Evolutionary conservation across 1,139 yeast genomes (phyloP), one percentile per base, ranked within the genome.

Genomic region (Suhomyces bolitotheri): DNA sequence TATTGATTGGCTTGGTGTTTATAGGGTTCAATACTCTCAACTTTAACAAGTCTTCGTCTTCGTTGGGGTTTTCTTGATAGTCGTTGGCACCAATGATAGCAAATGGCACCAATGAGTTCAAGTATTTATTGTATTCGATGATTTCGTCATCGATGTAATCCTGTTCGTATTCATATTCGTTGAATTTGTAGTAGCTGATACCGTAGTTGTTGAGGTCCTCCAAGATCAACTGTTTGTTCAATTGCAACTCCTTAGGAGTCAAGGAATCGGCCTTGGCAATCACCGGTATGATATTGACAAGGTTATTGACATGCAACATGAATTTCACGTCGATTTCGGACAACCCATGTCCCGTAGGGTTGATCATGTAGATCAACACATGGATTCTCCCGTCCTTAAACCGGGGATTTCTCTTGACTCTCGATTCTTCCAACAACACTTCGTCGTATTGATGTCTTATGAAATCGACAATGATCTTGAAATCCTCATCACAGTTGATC

Each of bases 361-460:
- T 68, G 37, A 71, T 68, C 66, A 71, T 60, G 50, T 71, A 71
- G 40, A 71, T 56, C 45, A 71, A 62, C 12, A 60, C 71, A 45
- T 71, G 77, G 40, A 71, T 68, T 41, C 77, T 58, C 22, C 73
- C 74, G 47, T 71, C 77, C 51, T 64, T 66, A 52, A 71, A 69
- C 26, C 76, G 53, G 3, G 76, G 71, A 41, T 68, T 67, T 49
- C 77, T 65, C 49, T 66, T 70, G 36, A 71, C 74, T 39, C 76
- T 53, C 36, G 68, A 60, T 46, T 71, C 77, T 43, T 71, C 76
- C 53, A 70, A 65, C 49, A 71, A 66, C 16, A 69, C 74, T 47
- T 68, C 74, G 51, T 71, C 76, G 51, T 65, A 71, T 41, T 71
- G 74, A 43, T 68, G 71, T 61, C 75, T 67, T 49, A 71, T 68